A percentile compares a stretch with the other conserved stretches of the same genome.
phyloP scores from a whole-genome alignment of 2,329 filamentous ascomycete genomes.

The Colletotrichum sp. region DNA sequence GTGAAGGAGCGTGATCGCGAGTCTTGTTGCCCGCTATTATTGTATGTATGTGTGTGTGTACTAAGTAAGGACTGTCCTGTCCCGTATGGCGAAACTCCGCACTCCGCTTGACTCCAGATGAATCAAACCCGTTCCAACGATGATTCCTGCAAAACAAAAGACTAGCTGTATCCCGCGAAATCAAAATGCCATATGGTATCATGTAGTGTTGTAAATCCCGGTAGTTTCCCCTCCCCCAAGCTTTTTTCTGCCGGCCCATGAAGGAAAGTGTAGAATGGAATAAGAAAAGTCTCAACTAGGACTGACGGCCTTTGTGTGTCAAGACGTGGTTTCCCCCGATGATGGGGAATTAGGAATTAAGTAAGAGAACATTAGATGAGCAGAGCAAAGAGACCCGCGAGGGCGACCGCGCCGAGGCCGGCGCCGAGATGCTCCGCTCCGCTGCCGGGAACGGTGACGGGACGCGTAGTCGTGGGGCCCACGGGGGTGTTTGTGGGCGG shows the following conservation, averaged over 20 bases:
- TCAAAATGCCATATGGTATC: constrained; percentile 10
- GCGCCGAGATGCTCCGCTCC: constrained; percentile 40
- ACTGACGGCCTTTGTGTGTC: not conserved
- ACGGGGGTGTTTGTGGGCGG: not conserved
- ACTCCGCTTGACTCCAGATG: not conserved
- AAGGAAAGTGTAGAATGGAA: constrained; percentile 18
- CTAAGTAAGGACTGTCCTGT: constrained; percentile 8
- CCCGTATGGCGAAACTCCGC: constrained; percentile 3
- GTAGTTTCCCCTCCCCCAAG: not conserved
- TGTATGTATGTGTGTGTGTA: not conserved
- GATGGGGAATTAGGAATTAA: not conserved
- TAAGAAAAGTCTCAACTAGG: not conserved
- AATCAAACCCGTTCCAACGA: not conserved
- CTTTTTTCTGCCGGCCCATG: constrained; percentile 11
- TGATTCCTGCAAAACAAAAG: not conserved
- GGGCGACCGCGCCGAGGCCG: constrained; percentile 39
- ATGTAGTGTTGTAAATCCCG: not conserved
- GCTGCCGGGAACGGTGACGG: constrained; percentile 34
- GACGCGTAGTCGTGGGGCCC: not conserved
- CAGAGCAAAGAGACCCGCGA: constrained; percentile 43
- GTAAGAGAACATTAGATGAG: not conserved
- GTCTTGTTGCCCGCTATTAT: not conserved
- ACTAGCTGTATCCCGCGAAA: not conserved
- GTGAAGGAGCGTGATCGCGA: not conserved
- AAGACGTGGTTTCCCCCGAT: not conserved